Evolutionary conservation across 805 yeast species (phyloP).

Genomic region (Candida loeiensis): DNA sequence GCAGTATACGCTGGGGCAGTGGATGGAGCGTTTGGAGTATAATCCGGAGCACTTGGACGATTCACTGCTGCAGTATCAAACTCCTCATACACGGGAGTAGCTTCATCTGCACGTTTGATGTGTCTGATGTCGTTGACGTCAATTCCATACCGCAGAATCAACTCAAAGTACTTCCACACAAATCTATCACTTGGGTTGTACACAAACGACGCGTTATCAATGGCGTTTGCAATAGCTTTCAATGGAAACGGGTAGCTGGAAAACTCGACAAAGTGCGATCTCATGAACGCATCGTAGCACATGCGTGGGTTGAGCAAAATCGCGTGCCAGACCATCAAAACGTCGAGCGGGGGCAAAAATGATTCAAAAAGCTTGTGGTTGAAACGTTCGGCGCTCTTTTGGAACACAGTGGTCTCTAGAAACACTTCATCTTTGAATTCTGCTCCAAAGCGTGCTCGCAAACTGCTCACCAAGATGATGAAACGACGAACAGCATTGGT

Average conservation of each 20-base stretch:
- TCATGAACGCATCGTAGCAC: slow-evolving; percentile 14
- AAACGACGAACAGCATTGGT: slow-evolving; percentile 23
- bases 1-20: too few species aligned
- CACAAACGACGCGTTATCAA: slow-evolving; percentile 13
- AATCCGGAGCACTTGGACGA: too few species aligned
- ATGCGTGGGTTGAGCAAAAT: slow-evolving; percentile 18
- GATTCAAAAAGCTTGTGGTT: neutral
- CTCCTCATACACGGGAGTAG: too few species aligned
- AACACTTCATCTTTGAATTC: neutral
- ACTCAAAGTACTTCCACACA: slow-evolving; percentile 4
- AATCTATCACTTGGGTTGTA: slow-evolving; percentile 11
- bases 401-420: neutral
- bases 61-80: too few species aligned
- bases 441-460: slow-evolving; percentile 2
- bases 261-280: slow-evolving; percentile 15
- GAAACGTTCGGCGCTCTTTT: neutral
- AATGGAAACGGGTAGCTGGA: slow-evolving; percentile 20
- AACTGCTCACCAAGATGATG: slow-evolving; percentile 18
- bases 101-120: too few species aligned
- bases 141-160: too few species aligned
- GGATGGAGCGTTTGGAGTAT: too few species aligned
- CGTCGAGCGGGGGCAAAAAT: slow-evolving; percentile 21
- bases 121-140: too few species aligned
- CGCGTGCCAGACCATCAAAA: slow-evolving; percentile 23
- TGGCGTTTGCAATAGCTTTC: slow-evolving; percentile 9